Base-by-base conservation (phyloP, 2,329 filamentous ascomycete genomes). In the Madurella fahalii region DNA sequence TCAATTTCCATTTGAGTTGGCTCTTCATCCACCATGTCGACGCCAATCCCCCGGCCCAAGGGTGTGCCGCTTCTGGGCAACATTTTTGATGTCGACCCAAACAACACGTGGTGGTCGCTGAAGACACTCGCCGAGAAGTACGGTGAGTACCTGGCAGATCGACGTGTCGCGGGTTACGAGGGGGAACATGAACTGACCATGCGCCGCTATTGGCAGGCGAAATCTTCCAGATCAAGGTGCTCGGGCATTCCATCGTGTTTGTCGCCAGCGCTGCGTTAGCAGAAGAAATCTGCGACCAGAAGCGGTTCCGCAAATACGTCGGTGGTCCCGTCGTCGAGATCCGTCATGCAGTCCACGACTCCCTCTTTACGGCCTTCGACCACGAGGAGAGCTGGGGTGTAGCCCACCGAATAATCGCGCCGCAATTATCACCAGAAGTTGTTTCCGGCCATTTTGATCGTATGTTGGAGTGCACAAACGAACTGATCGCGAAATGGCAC, bases 281-380 rank as follows among this genome's bases (percentile, higher is more conserved):
- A 9, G 72, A 74, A 56, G 74, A 76, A 53, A 48, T 76, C 2
- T 80, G 77, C 61, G 77, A 81, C 63, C 69, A 80, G 69, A 74
- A 71, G 61, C 74, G 78, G 0, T 81, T 81, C 65, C 75, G 77
- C 53, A 81, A 81, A 61, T 79, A 70, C 57, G 77, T 81, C 1
- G 76, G 76, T 31, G 77, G 77, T 0, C 77, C 78, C 4, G 70
- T 81, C 48, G 72, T 78, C 48, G 76, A 81, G 69, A 80, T 80
- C 53, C 72, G 77, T 18, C 69, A 71, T 30, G 68, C 74, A 5
- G 77, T 79, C 9, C 72, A 81, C 64, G 76, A 78, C 57, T 61
- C 76, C 3, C 72, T 81, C n/a, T 81, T 81, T 67, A 77, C 78
- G 2, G 77, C 78, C 5, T 79, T 68, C 61, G 71, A 79, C 13